Evolutionary conservation across 2,329 filamentous ascomycete genomes (phyloP), one percentile per base, ranked within the genome.

Genomic region (Xylariales sp.): DNA sequence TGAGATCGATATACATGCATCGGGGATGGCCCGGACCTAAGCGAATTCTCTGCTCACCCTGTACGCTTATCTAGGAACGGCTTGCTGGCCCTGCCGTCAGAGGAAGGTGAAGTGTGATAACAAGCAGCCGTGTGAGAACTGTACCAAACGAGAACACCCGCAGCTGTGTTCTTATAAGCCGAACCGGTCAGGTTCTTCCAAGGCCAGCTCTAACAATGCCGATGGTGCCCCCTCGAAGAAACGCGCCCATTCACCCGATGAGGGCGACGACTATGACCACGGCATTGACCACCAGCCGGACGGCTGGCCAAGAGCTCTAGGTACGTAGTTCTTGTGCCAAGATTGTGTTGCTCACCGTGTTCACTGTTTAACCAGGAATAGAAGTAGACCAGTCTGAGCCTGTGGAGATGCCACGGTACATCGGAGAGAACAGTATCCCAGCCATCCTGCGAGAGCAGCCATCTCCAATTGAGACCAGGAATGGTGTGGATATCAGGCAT

Each of bases 81-180:
- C 76, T 5, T 83, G 79, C 51, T 83, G 78, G 78, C 79, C 79
- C 11, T 83, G 79, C 53, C 69, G 79, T 31, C 79, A 83, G 57
- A 70, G 79, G 46, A 83, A 83, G 60, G 79, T 83, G 28, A 83
- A 83, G 61, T 83, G 79, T 56, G 78, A 83, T 62, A 83, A 82
- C 57, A 78, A 81, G 56, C 72, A 80, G 52, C 79, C 79, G 1
- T 83, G 79, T 57, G 78, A 83, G 52, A 83, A 83, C 54, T 83
- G 79, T 52, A 71, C 81, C 52, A 82, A 81, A 63, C 65, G 79
- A 38, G 78, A 83, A 42, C 79, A 83, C 48, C 70, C 78, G 3
- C 70, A 76, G 57, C 64, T 83, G 35, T 83, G 79, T 54, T 82
- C 77, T 19, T 83, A 83, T 61, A 82, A 82, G 53, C 79, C 79